Evolutionary conservation across 441 rosid genomes (phyloP), one percentile per base, ranked within the genome.

Genomic region (Eruca vesicaria): DNA sequence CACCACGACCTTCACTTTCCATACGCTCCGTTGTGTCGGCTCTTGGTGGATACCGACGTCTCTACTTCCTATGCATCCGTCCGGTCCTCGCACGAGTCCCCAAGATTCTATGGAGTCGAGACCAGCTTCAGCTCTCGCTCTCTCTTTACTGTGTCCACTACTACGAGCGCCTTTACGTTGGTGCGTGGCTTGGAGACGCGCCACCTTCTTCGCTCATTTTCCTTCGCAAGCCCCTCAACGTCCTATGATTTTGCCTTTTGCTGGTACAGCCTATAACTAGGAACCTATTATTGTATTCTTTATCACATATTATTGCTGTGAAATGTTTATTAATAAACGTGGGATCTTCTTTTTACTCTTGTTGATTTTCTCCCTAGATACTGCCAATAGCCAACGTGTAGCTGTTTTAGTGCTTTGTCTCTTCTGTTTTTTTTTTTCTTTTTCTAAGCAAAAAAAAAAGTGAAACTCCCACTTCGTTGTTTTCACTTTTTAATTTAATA

Each of bases 21-120:
- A 79, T 89, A 15, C 89, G 96, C 28, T 86, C 92, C 0, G 88
- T 94, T 29, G 90, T 90, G n/a, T 78, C 80, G 9, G 94, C 98
- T 26, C 98, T 94, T 16, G 98, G 97, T 3, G 98, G 98, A 5
- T 90, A 86, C 82, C 82, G 89, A 80, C 76, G 89, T 63, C 97
- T 94, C 66, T 94, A 94, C 89, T 86, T 86, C 91, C 82, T 85
- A 9, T 90, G 96, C 78, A 78, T 93, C 56, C 82, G 86, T 14
- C 96, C 96, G 0, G 87, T 87, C n/a, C 87, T 84, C n/a, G 79
- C 81, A 45, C 85, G 91, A 21, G 78, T 77, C 58, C 53, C 80
- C 48, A 50, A 68, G 79, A 55, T 72, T 5, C 59, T 63, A 0
- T 85, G 92, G 96, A 82, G 85, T 4, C 76, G 85, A 12, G 89